Base-by-base conservation (phyloP, 352 stramenopile genomes). In the Phytophthora citricola region DNA sequence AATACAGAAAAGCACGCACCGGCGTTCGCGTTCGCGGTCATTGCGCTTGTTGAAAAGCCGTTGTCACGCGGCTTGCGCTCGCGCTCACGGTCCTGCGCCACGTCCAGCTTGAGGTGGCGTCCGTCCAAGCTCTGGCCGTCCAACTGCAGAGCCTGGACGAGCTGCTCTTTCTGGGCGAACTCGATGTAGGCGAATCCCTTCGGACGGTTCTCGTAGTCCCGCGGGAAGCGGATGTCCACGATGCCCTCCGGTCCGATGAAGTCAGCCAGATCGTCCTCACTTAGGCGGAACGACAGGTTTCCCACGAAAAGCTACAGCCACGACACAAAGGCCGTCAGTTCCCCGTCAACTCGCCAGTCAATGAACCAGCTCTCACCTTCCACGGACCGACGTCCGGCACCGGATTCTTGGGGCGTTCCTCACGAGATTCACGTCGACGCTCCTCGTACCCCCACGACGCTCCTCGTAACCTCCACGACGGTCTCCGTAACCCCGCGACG, bases 141-240 rank as follows among this genome's bases (percentile, higher is more conserved):
- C 15, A 91, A 58, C 58, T 83, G 61, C 26, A 96, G 74, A 9
- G 89, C 86, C 41, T 74, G 46, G 22, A 92, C 71, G 4, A 95
- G 84, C 41, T 75, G 65, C 29, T 95, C 81, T 45, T 83, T 88
- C 29, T 82, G 71, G 10, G 61, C 61, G 56, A 95, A 95, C 66
- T 95, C 87, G 7, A 96, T 85, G 72, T 95, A 96, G 14, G 87
- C 89, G 64, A 93, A 92, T 44, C 89, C 89, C 71, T 92, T 93
- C 17, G 83, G 78, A 14, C 84, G 83, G 61, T 91, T 76, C 17
- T 89, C 73, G 26, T 61, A 73, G 57, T 96, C 86, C n/a, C 75
- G 66, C 31, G 78, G 83, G 63, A 94, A 78, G 40, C 79, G 86
- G 24, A 96, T 87, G 64, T 95, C 82, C 26, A 49, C 66, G 54